phyloP scores from a whole-genome alignment of 148 eudicot species.

The Talinum fruticosum region DNA sequence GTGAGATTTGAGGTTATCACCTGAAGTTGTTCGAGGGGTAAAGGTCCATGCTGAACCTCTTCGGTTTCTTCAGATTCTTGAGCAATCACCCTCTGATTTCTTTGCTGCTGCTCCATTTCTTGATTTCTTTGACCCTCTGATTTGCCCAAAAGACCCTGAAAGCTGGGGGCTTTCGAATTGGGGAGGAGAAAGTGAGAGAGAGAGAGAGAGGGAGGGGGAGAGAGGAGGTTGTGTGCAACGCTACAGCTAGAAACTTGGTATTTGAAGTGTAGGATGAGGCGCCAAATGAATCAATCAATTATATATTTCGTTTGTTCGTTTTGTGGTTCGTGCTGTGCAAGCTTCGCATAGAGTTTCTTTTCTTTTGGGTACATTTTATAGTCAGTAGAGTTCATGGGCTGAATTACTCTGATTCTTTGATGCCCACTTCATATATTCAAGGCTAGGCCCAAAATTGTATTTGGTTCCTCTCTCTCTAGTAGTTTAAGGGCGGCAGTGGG shows the following conservation, averaged over 20 bases:
- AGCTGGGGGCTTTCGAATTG: neutral
- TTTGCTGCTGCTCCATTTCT: slow-evolving; percentile 45
- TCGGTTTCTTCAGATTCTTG: slow-evolving; percentile 52
- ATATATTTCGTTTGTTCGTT: too few species aligned
- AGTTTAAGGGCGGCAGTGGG: too few species aligned
- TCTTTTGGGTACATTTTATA: too few species aligned
- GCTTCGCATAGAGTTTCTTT: slow-evolving; percentile 8
- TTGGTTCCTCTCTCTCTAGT: too few species aligned
- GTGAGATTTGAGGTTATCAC: slow-evolving; percentile 23
- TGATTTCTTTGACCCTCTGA: neutral
- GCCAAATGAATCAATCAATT: neutral
- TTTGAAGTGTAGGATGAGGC: neutral
- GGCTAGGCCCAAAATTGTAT: too few species aligned
- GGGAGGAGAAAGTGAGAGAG: neutral
- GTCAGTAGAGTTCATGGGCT: too few species aligned
- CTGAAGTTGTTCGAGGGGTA: slow-evolving; percentile 86
- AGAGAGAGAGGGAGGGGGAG: neutral
- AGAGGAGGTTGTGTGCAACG: neutral
- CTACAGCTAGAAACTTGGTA: neutral
- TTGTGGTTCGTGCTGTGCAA: slow-evolving; percentile 21
- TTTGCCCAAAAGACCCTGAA: neutral
- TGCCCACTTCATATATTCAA: too few species aligned
- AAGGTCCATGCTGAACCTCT: slow-evolving; percentile 80
- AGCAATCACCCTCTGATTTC: slow-evolving; percentile 36
- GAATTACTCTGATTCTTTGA: too few species aligned